Evolutionary conservation across 371 early-diverging fungal species (phyloP).

Genomic region (Vairimorpha apis): DNA sequence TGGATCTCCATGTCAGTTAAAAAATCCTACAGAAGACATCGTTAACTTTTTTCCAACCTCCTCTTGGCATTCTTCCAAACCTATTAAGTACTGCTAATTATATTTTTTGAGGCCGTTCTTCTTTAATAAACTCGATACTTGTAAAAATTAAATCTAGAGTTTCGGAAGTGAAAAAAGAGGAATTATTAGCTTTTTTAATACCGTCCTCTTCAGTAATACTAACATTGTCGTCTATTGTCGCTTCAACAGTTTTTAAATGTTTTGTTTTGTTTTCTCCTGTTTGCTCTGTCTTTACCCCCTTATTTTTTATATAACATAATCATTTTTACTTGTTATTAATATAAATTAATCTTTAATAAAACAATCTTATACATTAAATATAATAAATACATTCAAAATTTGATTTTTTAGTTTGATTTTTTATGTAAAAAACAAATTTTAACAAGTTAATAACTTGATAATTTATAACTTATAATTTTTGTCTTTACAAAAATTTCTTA

Average conservation of each 20-base stretch:
- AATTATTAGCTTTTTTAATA: background rate
- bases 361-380: too few species aligned
- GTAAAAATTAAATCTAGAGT: background rate
- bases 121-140: background rate
- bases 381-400: too few species aligned
- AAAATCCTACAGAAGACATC: constrained; percentile 4
- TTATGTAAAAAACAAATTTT: too few species aligned
- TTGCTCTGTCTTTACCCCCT: background rate
- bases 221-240: background rate
- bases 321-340: too few species aligned
- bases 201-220: background rate
- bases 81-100: background rate
- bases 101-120: background rate
- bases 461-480: too few species aligned
- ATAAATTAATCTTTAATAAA: too few species aligned
- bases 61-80: constrained; percentile 10
- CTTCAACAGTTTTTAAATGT: background rate
- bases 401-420: too few species aligned
- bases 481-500: too few species aligned
- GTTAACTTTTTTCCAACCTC: background rate
- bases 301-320: too few species aligned
- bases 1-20: background rate
- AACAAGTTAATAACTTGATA: too few species aligned
- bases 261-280: background rate
- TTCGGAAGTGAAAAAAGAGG: background rate